A percentile compares a stretch with the other conserved stretches of the same genome.
Evolutionary conservation across 2,329 filamentous ascomycete species (phyloP).

Genomic region (Stylonectria norvegica): DNA sequence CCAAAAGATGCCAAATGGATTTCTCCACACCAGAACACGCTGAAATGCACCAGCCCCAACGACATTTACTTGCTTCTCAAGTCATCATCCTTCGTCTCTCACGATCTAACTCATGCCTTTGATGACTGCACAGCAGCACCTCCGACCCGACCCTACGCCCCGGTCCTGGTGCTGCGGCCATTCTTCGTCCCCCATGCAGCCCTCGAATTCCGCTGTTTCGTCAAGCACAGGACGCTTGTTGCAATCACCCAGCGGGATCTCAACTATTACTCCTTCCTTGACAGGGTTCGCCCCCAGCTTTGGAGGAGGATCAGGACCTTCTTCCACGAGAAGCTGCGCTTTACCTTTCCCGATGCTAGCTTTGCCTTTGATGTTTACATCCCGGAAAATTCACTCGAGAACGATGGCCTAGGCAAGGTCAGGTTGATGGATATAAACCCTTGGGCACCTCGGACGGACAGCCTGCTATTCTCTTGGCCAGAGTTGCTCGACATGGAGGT

Average conservation of each 20-base stretch:
- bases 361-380: slow-evolving; percentile 94
- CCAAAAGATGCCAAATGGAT: slow-evolving; percentile 98
- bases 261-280: slow-evolving; percentile 83
- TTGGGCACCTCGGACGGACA: slow-evolving; percentile 87
- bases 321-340: slow-evolving; percentile 69
- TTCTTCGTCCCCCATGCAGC: slow-evolving; percentile 86
- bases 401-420: slow-evolving; percentile 65
- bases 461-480: slow-evolving; percentile 82
- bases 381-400: slow-evolving; percentile 57
- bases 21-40: slow-evolving; percentile 74
- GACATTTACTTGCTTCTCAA: slow-evolving; percentile 94
- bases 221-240: slow-evolving; percentile 75
- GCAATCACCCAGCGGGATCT: slow-evolving; percentile 85
- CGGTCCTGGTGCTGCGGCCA: slow-evolving; percentile 80
- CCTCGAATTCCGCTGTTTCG: slow-evolving; percentile 94
- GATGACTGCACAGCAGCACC: slow-evolving; percentile 57
- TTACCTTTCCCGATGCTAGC: slow-evolving; percentile 77
- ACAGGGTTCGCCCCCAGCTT: slow-evolving; percentile 60
- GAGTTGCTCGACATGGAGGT: slow-evolving; percentile 75
- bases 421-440: slow-evolving; percentile 94
- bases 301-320: slow-evolving; percentile 69
- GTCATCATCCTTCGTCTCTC: slow-evolving; percentile 89
- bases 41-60: slow-evolving; percentile 84
- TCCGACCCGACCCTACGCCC: slow-evolving; percentile 54
- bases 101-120: slow-evolving; percentile 91